A percentile compares a stretch with the other conserved stretches of the same genome.
Conservation (phyloP, 2,329 filamentous ascomycete genomes). For the Coniosporium tulheliwenetii region DNA sequence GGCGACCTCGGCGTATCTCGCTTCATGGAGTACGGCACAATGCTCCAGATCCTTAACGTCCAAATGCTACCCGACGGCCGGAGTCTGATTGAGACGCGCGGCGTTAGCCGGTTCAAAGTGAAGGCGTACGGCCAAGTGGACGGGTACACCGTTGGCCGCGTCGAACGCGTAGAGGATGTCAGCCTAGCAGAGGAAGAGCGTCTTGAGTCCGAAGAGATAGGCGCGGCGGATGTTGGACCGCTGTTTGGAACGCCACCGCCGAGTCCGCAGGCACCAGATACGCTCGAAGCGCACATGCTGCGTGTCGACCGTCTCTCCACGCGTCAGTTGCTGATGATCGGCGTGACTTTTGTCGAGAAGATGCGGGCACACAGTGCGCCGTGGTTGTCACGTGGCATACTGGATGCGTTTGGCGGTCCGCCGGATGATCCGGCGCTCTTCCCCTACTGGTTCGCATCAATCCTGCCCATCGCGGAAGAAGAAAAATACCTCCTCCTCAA, state of each 20-base stretch:
- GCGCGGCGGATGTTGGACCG: conserved; percentile 8
- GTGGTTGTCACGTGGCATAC: conserved; percentile 60
- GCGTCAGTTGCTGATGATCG: conserved; percentile 49
- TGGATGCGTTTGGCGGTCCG: conserved; percentile 61
- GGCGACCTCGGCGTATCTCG: conserved; percentile 34
- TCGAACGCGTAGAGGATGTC: conserved; percentile 70
- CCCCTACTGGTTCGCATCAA: conserved; percentile 81
- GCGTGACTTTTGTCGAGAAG: conserved; percentile 49
- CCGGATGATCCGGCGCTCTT: conserved; percentile 63
- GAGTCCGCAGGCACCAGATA: conserved; percentile 5
- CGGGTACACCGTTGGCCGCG: conserved; percentile 62
- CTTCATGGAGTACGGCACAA: conserved; percentile 63
- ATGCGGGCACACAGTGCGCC: conserved; percentile 54
- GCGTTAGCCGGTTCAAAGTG: conserved; percentile 63
- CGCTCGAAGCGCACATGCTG: conserved; percentile 22
- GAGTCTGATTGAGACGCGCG: conserved; percentile 64
- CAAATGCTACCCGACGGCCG: conserved; percentile 66
- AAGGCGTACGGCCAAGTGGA: conserved; percentile 49
- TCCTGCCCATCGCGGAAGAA: conserved; percentile 59
- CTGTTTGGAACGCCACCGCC: background rate
- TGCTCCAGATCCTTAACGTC: conserved; percentile 59
- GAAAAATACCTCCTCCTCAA: conserved; percentile 66
- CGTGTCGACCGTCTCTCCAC: conserved; percentile 45
- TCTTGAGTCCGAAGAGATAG: conserved; percentile 54
- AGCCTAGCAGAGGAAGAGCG: conserved; percentile 65